These are phyloP conservation scores for Piromyces finnis DNA, from an alignment of 192 early-diverging fungal species.

Conservation along the genomic window DNA sequence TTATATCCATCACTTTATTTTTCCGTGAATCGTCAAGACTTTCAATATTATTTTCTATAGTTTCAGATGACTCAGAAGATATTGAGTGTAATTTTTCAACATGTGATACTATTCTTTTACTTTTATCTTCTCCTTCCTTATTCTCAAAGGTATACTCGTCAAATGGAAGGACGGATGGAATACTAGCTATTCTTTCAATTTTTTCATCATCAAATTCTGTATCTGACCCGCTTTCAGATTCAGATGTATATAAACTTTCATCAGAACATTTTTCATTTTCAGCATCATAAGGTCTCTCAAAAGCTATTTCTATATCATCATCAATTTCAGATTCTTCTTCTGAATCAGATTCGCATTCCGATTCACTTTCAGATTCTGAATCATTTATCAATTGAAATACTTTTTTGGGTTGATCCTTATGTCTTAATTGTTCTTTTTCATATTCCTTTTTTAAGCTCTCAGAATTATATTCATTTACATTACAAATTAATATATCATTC, in stretches of 20 bases:
- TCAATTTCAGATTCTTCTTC: neutral
- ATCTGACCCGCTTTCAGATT: neutral
- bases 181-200: neutral
- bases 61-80: neutral
- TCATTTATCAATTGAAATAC: too few relatives aligned
- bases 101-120: neutral
- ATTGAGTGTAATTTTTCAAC: neutral
- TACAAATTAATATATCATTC: too few relatives aligned
- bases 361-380: neutral
- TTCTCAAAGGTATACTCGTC: neutral
- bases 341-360: neutral
- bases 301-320: neutral
- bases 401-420: too few relatives aligned
- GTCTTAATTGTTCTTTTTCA: too few relatives aligned
- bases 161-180: neutral
- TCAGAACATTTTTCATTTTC: neutral
- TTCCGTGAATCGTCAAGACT: neutral
- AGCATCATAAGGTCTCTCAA: neutral
- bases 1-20: neutral
- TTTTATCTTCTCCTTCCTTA: neutral
- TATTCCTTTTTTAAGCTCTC: too few relatives aligned
- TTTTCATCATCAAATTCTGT: neutral
- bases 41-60: neutral
- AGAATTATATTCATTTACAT: too few relatives aligned
- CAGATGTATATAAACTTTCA: neutral